These are phyloP conservation scores for Linum usitatissimum DNA, from an alignment of 345 rosid genomes.

Conservation along the genomic window DNA sequence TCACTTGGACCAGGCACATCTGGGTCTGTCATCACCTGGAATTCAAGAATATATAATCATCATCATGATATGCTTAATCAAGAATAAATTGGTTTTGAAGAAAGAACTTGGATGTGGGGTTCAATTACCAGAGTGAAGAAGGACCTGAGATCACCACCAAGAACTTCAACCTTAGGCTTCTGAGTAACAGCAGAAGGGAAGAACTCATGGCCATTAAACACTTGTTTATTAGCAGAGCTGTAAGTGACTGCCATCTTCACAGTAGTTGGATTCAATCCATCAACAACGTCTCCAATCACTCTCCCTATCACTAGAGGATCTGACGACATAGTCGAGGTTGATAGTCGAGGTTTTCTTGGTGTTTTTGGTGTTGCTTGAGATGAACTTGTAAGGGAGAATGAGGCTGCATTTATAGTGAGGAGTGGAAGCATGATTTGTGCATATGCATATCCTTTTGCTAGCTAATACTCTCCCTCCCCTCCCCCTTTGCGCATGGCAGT, in stretches of 20 bases:
- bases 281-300: conserved; percentile 85
- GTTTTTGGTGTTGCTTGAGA: too few species aligned
- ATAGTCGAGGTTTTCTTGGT: too few species aligned
- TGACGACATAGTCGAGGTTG: conserved; percentile 1
- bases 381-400: too few species aligned
- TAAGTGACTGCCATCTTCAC: conserved; percentile 65
- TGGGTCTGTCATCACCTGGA: conserved; percentile 99
- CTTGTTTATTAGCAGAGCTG: conserved; percentile 37
- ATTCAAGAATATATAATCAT: too few species aligned
- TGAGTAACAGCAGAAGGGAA: conserved; percentile 61
- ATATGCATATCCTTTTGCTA: too few species aligned
- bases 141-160: conserved; percentile 80
- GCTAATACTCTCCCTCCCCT: too few species aligned
- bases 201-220: conserved; percentile 79
- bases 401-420: too few species aligned
- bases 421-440: too few species aligned
- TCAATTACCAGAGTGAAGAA: conserved; percentile 84
- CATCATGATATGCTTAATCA: too few species aligned
- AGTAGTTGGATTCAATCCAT: conserved; percentile 31
- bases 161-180: conserved; percentile 83
- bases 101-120: too few species aligned
- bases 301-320: conserved; percentile 84
- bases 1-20: conserved; percentile 99
- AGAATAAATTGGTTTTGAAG: too few species aligned
- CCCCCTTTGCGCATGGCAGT: too few species aligned